A percentile compares a stretch with the other conserved stretches of the same genome.
These are phyloP conservation scores for Lactifluus pinguis DNA, from an alignment of 768 basidiomycete genomes.

Conservation along the genomic window DNA sequence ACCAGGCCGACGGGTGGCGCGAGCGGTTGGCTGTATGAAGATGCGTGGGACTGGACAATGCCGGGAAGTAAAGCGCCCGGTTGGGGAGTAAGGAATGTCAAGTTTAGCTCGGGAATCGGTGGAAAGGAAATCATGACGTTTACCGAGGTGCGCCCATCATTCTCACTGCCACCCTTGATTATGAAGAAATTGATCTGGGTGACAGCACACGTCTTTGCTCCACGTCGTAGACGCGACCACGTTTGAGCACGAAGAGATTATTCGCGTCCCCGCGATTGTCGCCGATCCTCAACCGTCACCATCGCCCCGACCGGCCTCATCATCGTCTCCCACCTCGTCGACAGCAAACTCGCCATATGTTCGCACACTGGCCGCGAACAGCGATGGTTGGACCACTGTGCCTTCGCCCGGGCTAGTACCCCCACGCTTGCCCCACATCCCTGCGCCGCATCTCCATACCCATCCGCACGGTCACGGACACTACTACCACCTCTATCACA, in stretches of 20 bases:
- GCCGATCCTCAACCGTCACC: constrained; percentile 16
- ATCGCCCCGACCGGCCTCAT: constrained; percentile 13
- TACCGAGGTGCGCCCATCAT: constrained; percentile 57
- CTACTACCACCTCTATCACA: constrained; percentile 12
- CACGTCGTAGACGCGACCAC: constrained; percentile 85
- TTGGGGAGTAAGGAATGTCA: constrained; percentile 80
- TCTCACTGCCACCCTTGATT: background rate
- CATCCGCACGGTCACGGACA: constrained; percentile 8
- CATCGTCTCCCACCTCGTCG: background rate
- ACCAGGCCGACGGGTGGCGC: constrained; percentile 32
- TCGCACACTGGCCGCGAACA: background rate
- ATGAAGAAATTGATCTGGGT: background rate
- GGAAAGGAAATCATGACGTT: constrained; percentile 78
- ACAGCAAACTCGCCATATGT: background rate
- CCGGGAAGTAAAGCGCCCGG: constrained; percentile 48
- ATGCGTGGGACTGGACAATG: constrained; percentile 60
- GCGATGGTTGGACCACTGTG: background rate
- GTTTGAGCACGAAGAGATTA: constrained; percentile 66
- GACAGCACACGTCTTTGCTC: constrained; percentile 68
- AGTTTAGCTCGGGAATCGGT: constrained; percentile 58
- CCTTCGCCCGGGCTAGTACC: background rate
- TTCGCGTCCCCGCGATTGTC: constrained; percentile 44
- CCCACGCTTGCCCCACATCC: background rate
- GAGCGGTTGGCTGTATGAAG: constrained; percentile 49
- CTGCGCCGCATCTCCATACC: constrained; percentile 1